Evolutionary conservation across 2,329 filamentous ascomycete species (phyloP).

Genomic region (Monilinia fructigena): DNA sequence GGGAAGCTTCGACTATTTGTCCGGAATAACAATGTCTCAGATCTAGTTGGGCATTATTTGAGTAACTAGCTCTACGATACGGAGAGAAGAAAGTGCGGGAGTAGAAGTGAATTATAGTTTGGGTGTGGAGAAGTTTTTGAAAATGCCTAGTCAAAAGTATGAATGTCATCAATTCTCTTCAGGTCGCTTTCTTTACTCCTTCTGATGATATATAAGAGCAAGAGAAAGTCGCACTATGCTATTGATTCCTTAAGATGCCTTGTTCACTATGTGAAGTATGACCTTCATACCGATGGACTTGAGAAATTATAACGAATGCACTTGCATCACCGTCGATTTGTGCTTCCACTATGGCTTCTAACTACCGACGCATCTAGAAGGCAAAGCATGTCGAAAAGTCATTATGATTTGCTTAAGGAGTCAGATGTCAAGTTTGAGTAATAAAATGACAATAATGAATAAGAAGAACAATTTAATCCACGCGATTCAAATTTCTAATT

Average conservation of each 20-base stretch:
- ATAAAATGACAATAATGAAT: background rate
- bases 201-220: no score
- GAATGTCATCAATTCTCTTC: background rate
- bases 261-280: background rate
- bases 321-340: no score
- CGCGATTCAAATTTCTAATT: background rate
- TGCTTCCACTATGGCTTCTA: no score
- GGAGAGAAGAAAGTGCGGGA: background rate
- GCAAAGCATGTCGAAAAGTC: no score
- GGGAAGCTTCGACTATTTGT: background rate
- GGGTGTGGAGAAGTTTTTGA: background rate
- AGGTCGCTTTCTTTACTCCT: no score
- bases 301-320: background rate
- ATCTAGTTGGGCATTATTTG: background rate
- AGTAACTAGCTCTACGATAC: background rate
- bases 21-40: background rate
- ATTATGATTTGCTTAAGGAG: background rate
- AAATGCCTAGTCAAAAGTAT: background rate
- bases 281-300: background rate
- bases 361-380: no score
- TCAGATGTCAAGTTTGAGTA: background rate
- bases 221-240: no score
- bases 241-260: background rate
- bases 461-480: no score
- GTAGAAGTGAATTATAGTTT: conserved; percentile 1